phyloP scores from a whole-genome alignment of 371 early-diverging fungal genomes.

The Mortierella sp. region DNA sequence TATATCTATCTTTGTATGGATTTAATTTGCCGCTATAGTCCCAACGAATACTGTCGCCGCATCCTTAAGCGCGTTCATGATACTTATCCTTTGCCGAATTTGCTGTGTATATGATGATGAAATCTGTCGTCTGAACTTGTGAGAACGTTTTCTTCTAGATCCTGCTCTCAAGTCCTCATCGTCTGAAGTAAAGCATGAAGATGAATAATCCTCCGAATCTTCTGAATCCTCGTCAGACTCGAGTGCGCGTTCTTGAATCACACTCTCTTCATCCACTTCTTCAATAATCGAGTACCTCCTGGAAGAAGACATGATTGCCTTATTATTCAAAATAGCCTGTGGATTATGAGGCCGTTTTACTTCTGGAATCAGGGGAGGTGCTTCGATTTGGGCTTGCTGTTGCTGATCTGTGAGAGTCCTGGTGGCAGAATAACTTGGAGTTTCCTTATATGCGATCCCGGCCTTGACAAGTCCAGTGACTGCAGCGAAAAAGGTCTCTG shows the following conservation, averaged over 20 bases:
- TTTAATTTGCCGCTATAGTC: constrained; percentile 5
- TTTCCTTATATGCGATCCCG: constrained; percentile 70
- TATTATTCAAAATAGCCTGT: constrained; percentile 16
- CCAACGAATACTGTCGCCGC: constrained; percentile 21
- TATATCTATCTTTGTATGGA: not conserved
- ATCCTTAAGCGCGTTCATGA: constrained; percentile 27
- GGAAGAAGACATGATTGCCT: constrained; percentile 4
- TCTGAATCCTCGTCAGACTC: constrained; percentile 3
- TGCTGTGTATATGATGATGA: constrained; percentile 8
- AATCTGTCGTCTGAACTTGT: not conserved
- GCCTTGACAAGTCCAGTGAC: constrained; percentile 69
- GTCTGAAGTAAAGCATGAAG: constrained; percentile 30
- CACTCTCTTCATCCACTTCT: constrained; percentile 32
- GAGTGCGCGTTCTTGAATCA: not conserved
- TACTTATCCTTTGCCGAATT: constrained; percentile 15
- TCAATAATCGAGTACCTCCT: constrained; percentile 33
- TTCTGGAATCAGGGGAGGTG: not conserved
- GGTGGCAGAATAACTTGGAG: constrained; percentile 58
- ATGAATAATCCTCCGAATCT: constrained; percentile 12
- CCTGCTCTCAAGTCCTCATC: not conserved
- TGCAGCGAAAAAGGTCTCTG: constrained; percentile 63
- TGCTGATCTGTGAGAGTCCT: constrained; percentile 1
- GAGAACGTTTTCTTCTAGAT: not conserved
- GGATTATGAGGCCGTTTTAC: constrained; percentile 12
- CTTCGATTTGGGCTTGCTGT: constrained; percentile 6